phyloP scores from a whole-genome alignment of 164 flowering plant genomes.

The Stephania cephalantha region DNA sequence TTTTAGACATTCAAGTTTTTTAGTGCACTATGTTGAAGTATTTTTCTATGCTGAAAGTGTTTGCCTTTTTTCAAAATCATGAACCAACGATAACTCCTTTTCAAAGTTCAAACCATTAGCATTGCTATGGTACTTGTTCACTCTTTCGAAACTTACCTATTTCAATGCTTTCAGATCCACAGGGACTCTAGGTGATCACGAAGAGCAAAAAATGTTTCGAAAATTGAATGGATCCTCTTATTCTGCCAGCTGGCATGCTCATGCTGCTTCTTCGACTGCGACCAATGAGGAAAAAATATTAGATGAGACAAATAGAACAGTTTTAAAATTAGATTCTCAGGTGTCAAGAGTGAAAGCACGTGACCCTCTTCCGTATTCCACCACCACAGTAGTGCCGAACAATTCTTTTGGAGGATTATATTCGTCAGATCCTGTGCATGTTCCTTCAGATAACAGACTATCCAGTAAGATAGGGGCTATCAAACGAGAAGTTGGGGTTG shows the following conservation, averaged over 20 bases:
- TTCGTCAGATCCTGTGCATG: slow-evolving; percentile 96
- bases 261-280: slow-evolving; percentile 28
- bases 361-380: slow-evolving; percentile 31
- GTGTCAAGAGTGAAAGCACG: slow-evolving; percentile 30
- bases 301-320: slow-evolving; percentile 29
- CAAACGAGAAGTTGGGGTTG: slow-evolving; percentile 91
- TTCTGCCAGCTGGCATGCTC: slow-evolving; percentile 27
- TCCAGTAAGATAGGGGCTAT: slow-evolving; percentile 77
- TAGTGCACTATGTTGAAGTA: not conserved
- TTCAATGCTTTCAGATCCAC: slow-evolving; percentile 25
- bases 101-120: not conserved
- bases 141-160: not conserved
- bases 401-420: slow-evolving; percentile 70
- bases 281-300: slow-evolving; percentile 26
- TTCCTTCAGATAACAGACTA: slow-evolving; percentile 70
- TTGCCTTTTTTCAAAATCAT: not conserved
- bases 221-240: slow-evolving; percentile 30
- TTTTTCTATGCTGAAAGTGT: not conserved
- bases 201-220: slow-evolving; percentile 24
- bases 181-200: slow-evolving; percentile 27
- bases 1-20: not conserved
- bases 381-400: slow-evolving; percentile 32
- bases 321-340: slow-evolving; percentile 27
- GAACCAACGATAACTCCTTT: not conserved
- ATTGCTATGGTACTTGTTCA: not conserved